These are phyloP conservation scores for Purpureocillium takamizusanense DNA, from an alignment of 2,329 filamentous ascomycete genomes.

Conservation along the genomic window DNA sequence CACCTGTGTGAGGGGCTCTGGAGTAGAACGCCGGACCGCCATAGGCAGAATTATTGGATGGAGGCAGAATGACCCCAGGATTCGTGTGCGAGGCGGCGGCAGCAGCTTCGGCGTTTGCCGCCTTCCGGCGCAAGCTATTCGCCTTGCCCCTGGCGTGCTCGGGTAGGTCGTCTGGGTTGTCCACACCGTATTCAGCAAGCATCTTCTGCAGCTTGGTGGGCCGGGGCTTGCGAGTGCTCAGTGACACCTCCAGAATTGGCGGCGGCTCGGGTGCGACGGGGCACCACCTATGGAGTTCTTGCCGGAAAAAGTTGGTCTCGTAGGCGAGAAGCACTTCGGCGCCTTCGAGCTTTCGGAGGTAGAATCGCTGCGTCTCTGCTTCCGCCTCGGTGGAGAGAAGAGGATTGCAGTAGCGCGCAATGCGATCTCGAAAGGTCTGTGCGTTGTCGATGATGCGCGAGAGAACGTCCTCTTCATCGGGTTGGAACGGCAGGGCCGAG, in stretches of 20 bases:
- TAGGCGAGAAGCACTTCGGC: conserved; percentile 84
- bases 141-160: conserved; percentile 73
- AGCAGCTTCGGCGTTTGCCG: conserved; percentile 46
- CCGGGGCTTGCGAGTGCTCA: conserved; percentile 88
- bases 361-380: conserved; percentile 84
- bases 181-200: conserved; percentile 78
- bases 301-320: conserved; percentile 96
- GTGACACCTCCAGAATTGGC: conserved; percentile 75
- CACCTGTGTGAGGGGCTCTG: conserved; percentile 8
- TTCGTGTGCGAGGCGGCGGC: conserved; percentile 7
- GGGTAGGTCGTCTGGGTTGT: conserved; percentile 84
- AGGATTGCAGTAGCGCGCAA: conserved; percentile 72
- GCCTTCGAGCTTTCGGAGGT: conserved; percentile 92
- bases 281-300: conserved; percentile 90
- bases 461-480: conserved; percentile 84
- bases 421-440: conserved; percentile 72
- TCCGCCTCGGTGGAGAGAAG: conserved; percentile 76
- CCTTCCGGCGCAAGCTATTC: conserved; percentile 64
- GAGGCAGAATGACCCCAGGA: conserved; percentile 11
- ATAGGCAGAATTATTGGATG: conserved; percentile 12
- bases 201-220: conserved; percentile 97
- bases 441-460: conserved; percentile 82
- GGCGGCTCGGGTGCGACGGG: conserved; percentile 82
- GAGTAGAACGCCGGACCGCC: conserved; percentile 16
- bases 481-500: conserved; percentile 74